phyloP scores from a whole-genome alignment of 129 eudicot genomes.

The Tagetes patula region DNA sequence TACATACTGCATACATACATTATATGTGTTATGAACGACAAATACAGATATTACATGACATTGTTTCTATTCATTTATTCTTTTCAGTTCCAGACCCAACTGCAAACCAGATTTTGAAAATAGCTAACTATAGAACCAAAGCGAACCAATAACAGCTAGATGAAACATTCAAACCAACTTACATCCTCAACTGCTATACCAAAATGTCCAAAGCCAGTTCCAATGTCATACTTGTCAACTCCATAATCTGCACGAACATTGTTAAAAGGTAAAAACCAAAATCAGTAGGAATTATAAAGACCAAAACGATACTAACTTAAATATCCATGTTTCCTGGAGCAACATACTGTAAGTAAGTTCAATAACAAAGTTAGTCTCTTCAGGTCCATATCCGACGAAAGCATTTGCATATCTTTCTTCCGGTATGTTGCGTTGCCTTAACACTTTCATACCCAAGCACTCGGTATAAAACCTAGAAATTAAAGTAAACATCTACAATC shows the following conservation, averaged over 20 bases:
- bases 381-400: conserved; percentile 91
- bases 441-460: conserved; percentile 87
- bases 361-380: conserved; percentile 69
- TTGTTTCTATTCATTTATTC: not conserved
- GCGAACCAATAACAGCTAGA: not conserved
- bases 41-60: not conserved
- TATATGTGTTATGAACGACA: too few relatives aligned
- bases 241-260: conserved; percentile 58
- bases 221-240: conserved; percentile 71
- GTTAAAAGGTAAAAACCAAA: not conserved
- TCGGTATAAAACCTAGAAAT: conserved; percentile 71
- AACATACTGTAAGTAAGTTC: conserved; percentile 86
- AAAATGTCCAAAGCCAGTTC: conserved; percentile 82
- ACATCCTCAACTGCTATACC: conserved; percentile 82
- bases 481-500: not conserved
- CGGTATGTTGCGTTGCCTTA: conserved; percentile 81
- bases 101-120: not conserved
- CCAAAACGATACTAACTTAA: not conserved
- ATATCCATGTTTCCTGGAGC: not conserved
- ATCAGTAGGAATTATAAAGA: conserved; percentile 17
- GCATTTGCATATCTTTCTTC: conserved; percentile 86
- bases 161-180: conserved; percentile 28
- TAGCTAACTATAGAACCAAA: not conserved
- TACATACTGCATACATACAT: not conserved
- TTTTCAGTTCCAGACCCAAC: not conserved